A percentile compares a stretch with the other conserved stretches of the same genome.
Conservation (phyloP, 257 asterid species). For the Haberlea rhodopensis region DNA sequence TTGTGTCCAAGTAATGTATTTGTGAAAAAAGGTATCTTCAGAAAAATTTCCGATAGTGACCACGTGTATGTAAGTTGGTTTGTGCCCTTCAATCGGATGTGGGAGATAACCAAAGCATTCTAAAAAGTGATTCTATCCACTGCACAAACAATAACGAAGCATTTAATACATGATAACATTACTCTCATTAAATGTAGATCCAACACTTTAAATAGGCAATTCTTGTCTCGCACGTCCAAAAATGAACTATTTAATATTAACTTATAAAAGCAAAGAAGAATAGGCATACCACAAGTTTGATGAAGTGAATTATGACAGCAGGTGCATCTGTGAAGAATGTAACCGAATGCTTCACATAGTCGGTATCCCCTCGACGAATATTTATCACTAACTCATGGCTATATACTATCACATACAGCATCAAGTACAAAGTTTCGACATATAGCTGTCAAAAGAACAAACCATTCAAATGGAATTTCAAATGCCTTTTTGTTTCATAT, state of each 20-base stretch:
- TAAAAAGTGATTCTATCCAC: not conserved
- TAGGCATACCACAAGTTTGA: not conserved
- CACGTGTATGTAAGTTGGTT: not conserved
- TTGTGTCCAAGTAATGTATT: no score
- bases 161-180: no score
- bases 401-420: conserved; percentile 22
- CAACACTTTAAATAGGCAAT: no score
- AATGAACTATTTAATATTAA: not conserved
- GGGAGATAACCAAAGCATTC: not conserved
- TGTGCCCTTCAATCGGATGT: not conserved
- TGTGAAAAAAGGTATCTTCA: no score
- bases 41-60: not conserved
- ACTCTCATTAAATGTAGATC: no score
- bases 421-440: not conserved
- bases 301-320: not conserved
- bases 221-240: no score
- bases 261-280: not conserved
- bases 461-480: not conserved
- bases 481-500: not conserved
- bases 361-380: conserved; percentile 19
- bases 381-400: conserved; percentile 16
- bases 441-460: conserved; percentile 8
- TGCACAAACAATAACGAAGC: not conserved
- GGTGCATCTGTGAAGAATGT: conserved; percentile 13
- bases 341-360: conserved; percentile 19